Evolutionary conservation across 1,284 basidiomycete genomes (phyloP).

Genomic region (Cryptococcus sp.): DNA sequence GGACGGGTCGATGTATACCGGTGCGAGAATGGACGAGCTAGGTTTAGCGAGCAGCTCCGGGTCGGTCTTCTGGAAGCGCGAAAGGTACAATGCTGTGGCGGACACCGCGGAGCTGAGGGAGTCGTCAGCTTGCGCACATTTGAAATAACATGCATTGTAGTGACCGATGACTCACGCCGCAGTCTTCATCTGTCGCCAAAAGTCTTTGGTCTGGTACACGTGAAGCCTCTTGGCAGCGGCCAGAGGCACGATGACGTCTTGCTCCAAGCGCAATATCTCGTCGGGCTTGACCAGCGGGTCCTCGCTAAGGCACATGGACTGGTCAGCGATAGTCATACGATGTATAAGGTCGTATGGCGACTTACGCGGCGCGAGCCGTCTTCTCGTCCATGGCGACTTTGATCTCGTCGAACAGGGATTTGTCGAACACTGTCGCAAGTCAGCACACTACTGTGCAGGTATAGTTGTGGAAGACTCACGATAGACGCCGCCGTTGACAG

Average conservation of each 20-base stretch:
- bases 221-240: conserved; percentile 56
- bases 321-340: not conserved
- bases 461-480: conserved; percentile 25
- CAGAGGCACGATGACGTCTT: conserved; percentile 58
- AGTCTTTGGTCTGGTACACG: conserved; percentile 56
- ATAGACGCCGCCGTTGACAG: conserved; percentile 56
- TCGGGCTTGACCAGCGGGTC: conserved; percentile 54
- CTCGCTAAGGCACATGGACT: conserved; percentile 33
- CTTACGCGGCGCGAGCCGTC: conserved; percentile 52
- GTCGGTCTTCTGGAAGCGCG: conserved; percentile 39
- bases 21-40: conserved; percentile 51
- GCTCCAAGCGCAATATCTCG: conserved; percentile 58
- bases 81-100: conserved; percentile 56
- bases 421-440: conserved; percentile 54
- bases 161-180: conserved; percentile 51
- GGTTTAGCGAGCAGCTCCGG: conserved; percentile 44
- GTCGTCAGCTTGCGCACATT: conserved; percentile 2
- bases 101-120: conserved; percentile 54
- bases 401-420: conserved; percentile 58
- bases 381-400: conserved; percentile 57
- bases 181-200: conserved; percentile 59
- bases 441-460: not conserved
- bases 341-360: conserved; percentile 4
- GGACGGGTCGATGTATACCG: conserved; percentile 55
- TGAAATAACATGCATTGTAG: not conserved